A percentile compares a stretch with the other conserved stretches of the same genome.
These are phyloP conservation scores for Fomitopsis serialis DNA, from an alignment of 768 basidiomycete genomes.

Conservation along the genomic window DNA sequence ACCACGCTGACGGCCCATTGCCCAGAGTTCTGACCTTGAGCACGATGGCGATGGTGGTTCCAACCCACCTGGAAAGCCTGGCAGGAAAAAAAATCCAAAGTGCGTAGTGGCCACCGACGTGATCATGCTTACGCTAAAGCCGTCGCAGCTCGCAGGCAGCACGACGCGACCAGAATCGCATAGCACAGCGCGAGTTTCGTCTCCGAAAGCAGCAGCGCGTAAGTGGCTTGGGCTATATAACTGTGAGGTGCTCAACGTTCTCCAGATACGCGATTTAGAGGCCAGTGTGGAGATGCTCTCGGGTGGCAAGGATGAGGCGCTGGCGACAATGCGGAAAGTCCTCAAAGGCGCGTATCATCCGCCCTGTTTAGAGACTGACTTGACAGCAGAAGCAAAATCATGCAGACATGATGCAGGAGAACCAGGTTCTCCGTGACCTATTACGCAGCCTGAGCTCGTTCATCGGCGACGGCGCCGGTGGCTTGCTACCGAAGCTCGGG, in stretches of 20 bases:
- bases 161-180: conserved; percentile 83
- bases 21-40: conserved; percentile 64
- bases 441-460: conserved; percentile 72
- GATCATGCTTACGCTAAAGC: conserved; percentile 24
- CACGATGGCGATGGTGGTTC: conserved; percentile 12
- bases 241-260: not conserved
- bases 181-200: conserved; percentile 91
- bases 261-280: conserved; percentile 89
- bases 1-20: not conserved
- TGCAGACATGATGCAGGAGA: conserved; percentile 84
- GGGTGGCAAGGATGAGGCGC: conserved; percentile 85
- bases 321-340: conserved; percentile 78
- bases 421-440: conserved; percentile 75
- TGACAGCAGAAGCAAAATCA: not conserved
- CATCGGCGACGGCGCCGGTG: conserved; percentile 84
- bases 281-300: conserved; percentile 93
- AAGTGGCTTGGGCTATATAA: conserved; percentile 12
- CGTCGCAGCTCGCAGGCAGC: conserved; percentile 75
- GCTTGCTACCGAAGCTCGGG: conserved; percentile 70
- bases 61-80: conserved; percentile 45
- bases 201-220: conserved; percentile 87
- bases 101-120: conserved; percentile 29
- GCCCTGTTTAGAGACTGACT: not conserved
- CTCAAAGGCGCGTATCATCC: conserved; percentile 49
- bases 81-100: conserved; percentile 90